Base-by-base conservation (phyloP, 2,329 filamentous ascomycete genomes). In the Scedosporium boydii region DNA sequence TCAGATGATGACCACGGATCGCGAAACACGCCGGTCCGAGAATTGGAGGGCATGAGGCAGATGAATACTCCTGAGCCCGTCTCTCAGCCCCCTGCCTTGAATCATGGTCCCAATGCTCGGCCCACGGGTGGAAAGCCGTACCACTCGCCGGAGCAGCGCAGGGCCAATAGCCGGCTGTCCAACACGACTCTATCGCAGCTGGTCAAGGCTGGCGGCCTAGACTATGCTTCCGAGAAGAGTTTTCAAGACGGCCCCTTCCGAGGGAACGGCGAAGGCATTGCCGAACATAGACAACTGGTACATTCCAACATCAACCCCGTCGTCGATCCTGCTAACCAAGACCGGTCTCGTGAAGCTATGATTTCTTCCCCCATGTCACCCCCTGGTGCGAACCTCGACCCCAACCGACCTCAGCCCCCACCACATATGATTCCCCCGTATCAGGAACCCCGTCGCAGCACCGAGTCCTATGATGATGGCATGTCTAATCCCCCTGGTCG, bases 81-180 rank as follows among this genome's bases (percentile, higher is more conserved):
- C 21, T 84, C 84, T 4, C 78, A 81, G 5, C 93, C 93, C 1
- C 93, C 93, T 3, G 86, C 85, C 10, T 93, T 97, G 72, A 83
- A 86, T 58, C 91, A 96, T 73, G 81, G 82, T 44, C 85, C 92
- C 12, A 85, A 88, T 64, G 83, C 88, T 60, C 82, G 85, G 58
- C 92, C 92, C 4, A 78, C 80, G 1, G 86, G 83, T 64, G 85
- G 85, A 65, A 62, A 72, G 55, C 90, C 90, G 0, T 86, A 89
- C 67, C 85, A 90, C 63, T 87, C 91, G 34, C 84, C 89, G 14
- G 90, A 95, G 70, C 80, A 93, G 68, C 87, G 90, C 65, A 87
- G 87, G 66, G 91, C 90, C 60, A 95, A 91, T 68, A 92, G 88
- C 67, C 87, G 91, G 23, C 87, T 98, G 72, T 96, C 95, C 27